phyloP scores from a whole-genome alignment of 176 grass and related monocot species.

The Tillandsia leiboldiana region DNA sequence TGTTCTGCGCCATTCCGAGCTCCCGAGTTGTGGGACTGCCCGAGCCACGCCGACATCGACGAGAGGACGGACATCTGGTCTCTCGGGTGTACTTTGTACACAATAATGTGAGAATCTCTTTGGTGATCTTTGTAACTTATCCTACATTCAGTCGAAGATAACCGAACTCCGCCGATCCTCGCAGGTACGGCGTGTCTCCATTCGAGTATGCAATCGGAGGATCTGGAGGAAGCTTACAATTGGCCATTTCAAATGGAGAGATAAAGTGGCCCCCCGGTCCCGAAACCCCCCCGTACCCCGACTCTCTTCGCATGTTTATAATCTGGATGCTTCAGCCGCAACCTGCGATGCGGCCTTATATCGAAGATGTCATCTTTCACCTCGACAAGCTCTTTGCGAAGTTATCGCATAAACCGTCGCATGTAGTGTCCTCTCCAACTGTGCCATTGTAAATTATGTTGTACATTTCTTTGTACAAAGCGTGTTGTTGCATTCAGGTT shows the following conservation, averaged over 20 bases:
- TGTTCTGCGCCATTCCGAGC: constrained; percentile 22
- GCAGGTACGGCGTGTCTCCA: constrained; percentile 15
- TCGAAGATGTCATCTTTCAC: constrained; percentile 19
- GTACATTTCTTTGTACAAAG: too few species aligned
- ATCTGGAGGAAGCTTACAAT: constrained; percentile 21
- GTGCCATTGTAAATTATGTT: too few species aligned
- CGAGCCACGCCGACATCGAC: constrained; percentile 14
- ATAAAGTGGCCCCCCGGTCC: constrained; percentile 17
- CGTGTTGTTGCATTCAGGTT: too few species aligned
- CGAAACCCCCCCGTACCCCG: constrained; percentile 7
- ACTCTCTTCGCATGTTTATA: constrained; percentile 14
- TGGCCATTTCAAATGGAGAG: constrained; percentile 17
- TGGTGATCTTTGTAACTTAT: not conserved
- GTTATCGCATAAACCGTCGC: not conserved
- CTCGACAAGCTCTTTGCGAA: constrained; percentile 17
- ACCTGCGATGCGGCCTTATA: constrained; percentile 9
- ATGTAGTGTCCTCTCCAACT: too few species aligned
- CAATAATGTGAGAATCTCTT: constrained; percentile 12
- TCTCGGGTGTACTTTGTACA: constrained; percentile 16
- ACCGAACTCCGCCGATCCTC: not conserved
- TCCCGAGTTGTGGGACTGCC: constrained; percentile 24
- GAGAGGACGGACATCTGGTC: constrained; percentile 23
- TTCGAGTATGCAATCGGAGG: constrained; percentile 16
- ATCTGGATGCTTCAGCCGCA: constrained; percentile 21
- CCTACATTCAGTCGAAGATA: too few species aligned